Conservation (phyloP, 2,329 filamentous ascomycete genomes). For the Talaromyces funiculosus region DNA sequence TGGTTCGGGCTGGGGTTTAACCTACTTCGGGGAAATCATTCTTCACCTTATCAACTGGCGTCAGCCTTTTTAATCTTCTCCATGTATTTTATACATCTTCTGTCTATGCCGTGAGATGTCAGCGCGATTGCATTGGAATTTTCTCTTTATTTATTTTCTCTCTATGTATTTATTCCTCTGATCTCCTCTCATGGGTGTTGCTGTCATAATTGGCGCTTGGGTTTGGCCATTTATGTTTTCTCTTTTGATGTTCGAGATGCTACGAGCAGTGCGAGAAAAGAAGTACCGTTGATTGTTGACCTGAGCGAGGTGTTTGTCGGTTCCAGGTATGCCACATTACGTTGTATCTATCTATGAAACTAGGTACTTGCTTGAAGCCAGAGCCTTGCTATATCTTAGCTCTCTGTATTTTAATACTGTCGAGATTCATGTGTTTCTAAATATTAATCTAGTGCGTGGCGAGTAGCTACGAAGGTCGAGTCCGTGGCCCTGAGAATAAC, state of each 20-base stretch:
- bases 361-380: background rate
- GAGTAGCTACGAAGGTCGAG: background rate
- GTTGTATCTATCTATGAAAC: background rate
- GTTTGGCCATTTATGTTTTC: conserved; percentile 1
- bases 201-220: conserved; percentile 7
- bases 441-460: background rate
- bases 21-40: conserved; percentile 6
- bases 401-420: background rate
- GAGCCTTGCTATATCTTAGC: background rate
- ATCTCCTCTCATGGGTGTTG: conserved; percentile 14
- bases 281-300: background rate
- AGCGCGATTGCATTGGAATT: conserved; percentile 4
- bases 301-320: background rate
- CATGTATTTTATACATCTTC: conserved; percentile 12
- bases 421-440: background rate
- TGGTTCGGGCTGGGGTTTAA: conserved; percentile 28
- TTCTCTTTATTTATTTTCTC: background rate
- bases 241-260: conserved; percentile 1
- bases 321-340: no score
- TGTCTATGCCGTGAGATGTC: conserved; percentile 10
- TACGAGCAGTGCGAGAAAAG: background rate
- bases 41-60: background rate
- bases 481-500: background rate
- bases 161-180: conserved; percentile 11
- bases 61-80: conserved; percentile 10